Evolutionary conservation across 2,329 filamentous ascomycete species (phyloP).

Genomic region (Colletotrichum endophyticum): DNA sequence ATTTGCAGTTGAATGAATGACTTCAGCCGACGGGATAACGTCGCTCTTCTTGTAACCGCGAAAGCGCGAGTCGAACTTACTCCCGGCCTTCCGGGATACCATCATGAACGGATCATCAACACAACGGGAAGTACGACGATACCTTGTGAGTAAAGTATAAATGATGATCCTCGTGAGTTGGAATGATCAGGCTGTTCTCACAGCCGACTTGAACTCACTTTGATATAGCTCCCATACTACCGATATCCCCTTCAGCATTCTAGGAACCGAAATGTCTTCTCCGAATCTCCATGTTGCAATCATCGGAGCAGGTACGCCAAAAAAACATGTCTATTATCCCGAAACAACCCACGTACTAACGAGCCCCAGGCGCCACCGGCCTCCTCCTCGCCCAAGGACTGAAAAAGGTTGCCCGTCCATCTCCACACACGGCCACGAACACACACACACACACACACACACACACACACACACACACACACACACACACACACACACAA

Average conservation of each 20-base stretch:
- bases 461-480: neutral
- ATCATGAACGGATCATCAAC: neutral
- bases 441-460: neutral
- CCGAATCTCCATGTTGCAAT: neutral
- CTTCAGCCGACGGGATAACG: neutral
- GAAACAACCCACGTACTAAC: neutral
- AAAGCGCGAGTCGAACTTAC: neutral
- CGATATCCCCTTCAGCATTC: fast-evolving
- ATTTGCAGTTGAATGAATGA: neutral
- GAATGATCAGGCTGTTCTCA: neutral
- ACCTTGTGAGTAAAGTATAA: neutral
- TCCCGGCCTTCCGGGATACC: neutral
- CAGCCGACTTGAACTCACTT: neutral
- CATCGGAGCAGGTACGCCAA: neutral
- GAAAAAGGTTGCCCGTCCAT: neutral
- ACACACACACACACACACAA: neutral
- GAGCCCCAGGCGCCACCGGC: neutral
- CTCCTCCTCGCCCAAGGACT: neutral
- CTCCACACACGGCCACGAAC: neutral
- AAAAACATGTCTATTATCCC: neutral
- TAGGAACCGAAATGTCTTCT: neutral
- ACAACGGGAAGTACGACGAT: neutral
- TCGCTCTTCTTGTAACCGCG: neutral
- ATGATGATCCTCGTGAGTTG: fast-evolving
- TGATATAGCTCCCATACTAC: fast-evolving